Percentiles rank a stretch among this genome's conserved stretches.
phyloP scores from a whole-genome alignment of 345 rosid species.

The Syzygium aqueum region DNA sequence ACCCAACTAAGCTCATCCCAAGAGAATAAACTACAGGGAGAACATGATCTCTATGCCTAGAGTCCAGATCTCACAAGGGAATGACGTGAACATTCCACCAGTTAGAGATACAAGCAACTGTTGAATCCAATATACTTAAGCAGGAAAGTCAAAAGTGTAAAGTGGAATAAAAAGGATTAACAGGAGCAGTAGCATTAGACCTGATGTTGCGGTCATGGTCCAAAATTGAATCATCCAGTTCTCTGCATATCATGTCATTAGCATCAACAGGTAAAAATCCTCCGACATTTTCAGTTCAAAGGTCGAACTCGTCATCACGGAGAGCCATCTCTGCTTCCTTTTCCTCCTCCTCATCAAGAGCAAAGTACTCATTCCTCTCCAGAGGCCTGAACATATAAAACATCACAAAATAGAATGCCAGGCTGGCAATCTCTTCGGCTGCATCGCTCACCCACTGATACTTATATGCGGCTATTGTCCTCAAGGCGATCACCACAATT shows the following conservation, averaged over 20 bases:
- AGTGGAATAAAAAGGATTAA: not conserved
- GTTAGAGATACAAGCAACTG: not conserved
- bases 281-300: conserved; percentile 19
- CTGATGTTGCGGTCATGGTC: not conserved
- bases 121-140: not conserved
- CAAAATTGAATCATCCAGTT: not conserved
- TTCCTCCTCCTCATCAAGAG: conserved; percentile 83
- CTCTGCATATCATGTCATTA: not conserved
- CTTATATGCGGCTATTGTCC: conserved; percentile 80
- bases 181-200: not conserved
- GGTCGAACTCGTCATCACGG: conserved; percentile 87
- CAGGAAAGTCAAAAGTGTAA: not conserved
- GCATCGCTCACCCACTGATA: conserved; percentile 95
- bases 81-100: not conserved
- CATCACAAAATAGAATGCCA: conserved; percentile 65
- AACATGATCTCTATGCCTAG: not conserved
- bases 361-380: conserved; percentile 87
- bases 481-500: conserved; percentile 80
- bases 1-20: not conserved
- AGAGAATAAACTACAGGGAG: not conserved
- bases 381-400: conserved; percentile 91
- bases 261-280: not conserved
- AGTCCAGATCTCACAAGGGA: not conserved
- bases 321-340: conserved; percentile 90
- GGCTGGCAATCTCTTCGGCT: conserved; percentile 80